Evolutionary conservation across 1,284 basidiomycete species (phyloP), one percentile per base, ranked within the genome.

Genomic region (Apiotrichum akiyoshidainum): DNA sequence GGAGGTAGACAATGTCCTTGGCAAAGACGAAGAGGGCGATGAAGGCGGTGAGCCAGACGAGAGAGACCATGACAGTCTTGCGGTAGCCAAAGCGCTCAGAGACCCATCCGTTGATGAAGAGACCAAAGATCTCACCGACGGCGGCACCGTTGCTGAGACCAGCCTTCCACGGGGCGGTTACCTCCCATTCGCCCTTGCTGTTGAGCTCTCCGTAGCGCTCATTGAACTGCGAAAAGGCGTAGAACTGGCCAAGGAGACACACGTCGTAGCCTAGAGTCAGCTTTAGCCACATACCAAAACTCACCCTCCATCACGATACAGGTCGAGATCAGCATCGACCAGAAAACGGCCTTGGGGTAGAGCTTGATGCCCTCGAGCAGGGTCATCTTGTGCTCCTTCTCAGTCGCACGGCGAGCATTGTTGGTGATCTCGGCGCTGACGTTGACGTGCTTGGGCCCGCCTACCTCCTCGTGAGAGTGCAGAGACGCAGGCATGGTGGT

Each of bases 241-340:
- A 75, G 39, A 77, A 75, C 64, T 74, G 73, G 34, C 70, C 68
- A 6, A 76, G 54, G 11, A 78, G 66, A 42, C 66, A 69, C 17
- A 77, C 66, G 46, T 78, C 75, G 65, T 73, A 75, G 44, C 63
- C 61, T 63, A 34, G 8, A 19, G 48, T 50, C 34, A 50, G 48
- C 12, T 16, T 13, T 21, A 16, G 11, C 1, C 14, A 3, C 5
- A 4, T 11, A 11, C 12, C 37, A 11, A 19, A 2, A 59, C 63
- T 45, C 54, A n/a, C 74, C 80, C 57, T 81, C 80, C 81, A 82
- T 81, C 56, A 78, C 71, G 60, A 79, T 78, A 57, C 76, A 77
- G 11, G 74, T 72, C 16, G 73, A 77, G 57, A 81, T 78, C 52
- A 80, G 55, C 55, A 80, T 64, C 37, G 74, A 76, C 79, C 78